Evolutionary conservation across 2,329 filamentous ascomycete genomes (phyloP), one percentile per base, ranked within the genome.

Genomic region (Lojkania enalia): DNA sequence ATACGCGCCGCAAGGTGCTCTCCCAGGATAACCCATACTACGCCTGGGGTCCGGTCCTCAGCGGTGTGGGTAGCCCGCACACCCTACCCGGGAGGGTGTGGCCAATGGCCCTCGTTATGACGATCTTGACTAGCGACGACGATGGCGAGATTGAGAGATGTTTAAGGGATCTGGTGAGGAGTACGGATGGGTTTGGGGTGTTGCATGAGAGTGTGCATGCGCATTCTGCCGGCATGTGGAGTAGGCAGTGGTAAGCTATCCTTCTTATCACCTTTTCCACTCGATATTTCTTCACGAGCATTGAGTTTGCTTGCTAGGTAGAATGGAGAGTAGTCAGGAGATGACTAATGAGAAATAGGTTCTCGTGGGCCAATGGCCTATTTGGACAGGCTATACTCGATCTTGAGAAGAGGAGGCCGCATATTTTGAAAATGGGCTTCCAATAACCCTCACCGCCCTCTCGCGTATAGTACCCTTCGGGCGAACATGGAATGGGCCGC

Each of bases 331-430:
- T 21, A 16, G 5, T 12, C 4, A 15, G 12, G 27, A 38, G 35
- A 11, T 11, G 4, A 20, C n/a, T 31, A 25, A 36, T 15, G 14
- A 11, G 30, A 5, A 20, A 36, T 44, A 58, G 56, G 73, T 77
- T 78, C 51, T 72, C 69, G 2, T 78, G 76, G 76, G 76, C 75
- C 19, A 79, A 77, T 54, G 76, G 73, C n/a, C 50, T 78, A 52
- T 77, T 75, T 59, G 76, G 74, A 1, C 71, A 74, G 51, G 67
- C 69, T 57, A 69, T 78, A 21, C 37, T 77, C 14, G 70, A 76
- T 44, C 45, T 78, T n/a, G 67, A 74, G 44, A 57, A 58, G 38
- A 57, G 70, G 43, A 73, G 64, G 60, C 73, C 74, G 44, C 57
- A 69, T 44, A 49, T 77, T 25, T 50, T 77, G 53, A 58, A 60